Conservation (phyloP, 2,329 filamentous ascomycete genomes). For the Sporothrix schenckii region DNA sequence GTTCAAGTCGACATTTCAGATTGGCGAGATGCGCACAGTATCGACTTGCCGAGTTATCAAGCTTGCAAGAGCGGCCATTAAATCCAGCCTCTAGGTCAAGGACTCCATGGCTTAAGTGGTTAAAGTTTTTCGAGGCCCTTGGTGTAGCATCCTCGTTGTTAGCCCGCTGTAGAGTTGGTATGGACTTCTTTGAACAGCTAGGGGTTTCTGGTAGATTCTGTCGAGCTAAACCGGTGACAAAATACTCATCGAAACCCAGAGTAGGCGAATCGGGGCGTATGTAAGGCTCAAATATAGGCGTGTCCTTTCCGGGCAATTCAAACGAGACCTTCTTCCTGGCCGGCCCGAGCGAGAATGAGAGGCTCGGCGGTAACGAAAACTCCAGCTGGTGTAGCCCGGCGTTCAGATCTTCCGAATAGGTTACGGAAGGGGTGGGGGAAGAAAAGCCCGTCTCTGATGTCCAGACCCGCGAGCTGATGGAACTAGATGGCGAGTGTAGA, state of each 20-base stretch:
- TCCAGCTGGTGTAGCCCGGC: constrained; percentile 35
- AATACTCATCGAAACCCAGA: constrained; percentile 56
- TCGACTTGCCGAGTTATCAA: constrained; percentile 52
- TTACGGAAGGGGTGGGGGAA: constrained; percentile 53
- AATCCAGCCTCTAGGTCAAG: constrained; percentile 34
- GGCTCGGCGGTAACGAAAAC: constrained; percentile 5
- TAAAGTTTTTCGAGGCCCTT: constrained; percentile 27
- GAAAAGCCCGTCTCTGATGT: constrained; percentile 50
- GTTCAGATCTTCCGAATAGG: constrained; percentile 44
- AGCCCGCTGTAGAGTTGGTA: constrained; percentile 33
- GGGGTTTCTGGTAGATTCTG: constrained; percentile 41
- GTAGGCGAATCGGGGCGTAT: constrained; percentile 64
- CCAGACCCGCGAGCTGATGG: constrained; percentile 50
- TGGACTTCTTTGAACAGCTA: constrained; percentile 35
- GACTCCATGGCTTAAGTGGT: not conserved
- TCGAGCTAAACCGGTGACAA: constrained; percentile 37
- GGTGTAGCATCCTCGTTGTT: constrained; percentile 33
- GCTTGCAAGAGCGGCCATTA: constrained; percentile 43
- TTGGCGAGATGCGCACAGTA: constrained; percentile 54
- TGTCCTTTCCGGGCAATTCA: constrained; percentile 44
- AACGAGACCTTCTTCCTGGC: constrained; percentile 52
- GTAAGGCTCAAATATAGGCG: constrained; percentile 49
- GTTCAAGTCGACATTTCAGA: constrained; percentile 54
- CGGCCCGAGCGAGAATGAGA: constrained; percentile 34
- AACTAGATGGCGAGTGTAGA: constrained; percentile 53